Base-by-base conservation (phyloP, 2,329 filamentous ascomycete species). In the Fusarium graminum region DNA sequence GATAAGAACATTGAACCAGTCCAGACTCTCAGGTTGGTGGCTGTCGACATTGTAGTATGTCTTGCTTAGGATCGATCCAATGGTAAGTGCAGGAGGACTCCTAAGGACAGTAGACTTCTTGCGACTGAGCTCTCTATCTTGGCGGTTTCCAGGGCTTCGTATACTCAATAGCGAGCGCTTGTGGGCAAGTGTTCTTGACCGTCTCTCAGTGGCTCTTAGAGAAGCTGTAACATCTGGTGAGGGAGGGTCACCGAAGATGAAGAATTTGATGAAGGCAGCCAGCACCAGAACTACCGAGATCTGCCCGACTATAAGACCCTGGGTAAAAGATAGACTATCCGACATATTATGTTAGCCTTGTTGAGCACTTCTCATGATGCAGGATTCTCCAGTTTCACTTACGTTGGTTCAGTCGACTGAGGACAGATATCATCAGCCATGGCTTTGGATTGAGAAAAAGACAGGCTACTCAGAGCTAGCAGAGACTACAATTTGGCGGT, bases 1-100 rank as follows among this genome's bases (percentile, higher is more conserved):
- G 50, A 98, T 90, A 54, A 99, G 83, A 26, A 99, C 95, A 76
- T 99, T 99, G 85, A 99, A 98, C 95, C 95, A 99, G 79, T 99
- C 95, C 62, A 99, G 80, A 58, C 92, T 96, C 79, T 99, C 95
- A 1, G 95, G 95, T 78, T 98, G 95, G 77, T 99, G 95, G 61
- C 92, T 93, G 71, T 96, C 87, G 41, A 95, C 92, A 75, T 97
- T 97, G 81, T 99, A 99, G 79, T 97, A 99, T 22, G 95, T 98
- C 81, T 99, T 99, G 71, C 90, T 90, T 26, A 99, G 85, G 63
- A 99, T 97, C 11, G 93, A 96, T 49, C 91, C 91, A n/a, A 97
- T 97, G 6, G 94, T 97, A 17, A 96, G 87, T 6, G 87, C 86
- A 1, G 91, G 90, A 0, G 91, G 86, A 17, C 88, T 89, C 6